Evolutionary conservation across 2,329 filamentous ascomycete genomes (phyloP), one percentile per base, ranked within the genome.

Genomic region (Erysiphe pulchra): DNA sequence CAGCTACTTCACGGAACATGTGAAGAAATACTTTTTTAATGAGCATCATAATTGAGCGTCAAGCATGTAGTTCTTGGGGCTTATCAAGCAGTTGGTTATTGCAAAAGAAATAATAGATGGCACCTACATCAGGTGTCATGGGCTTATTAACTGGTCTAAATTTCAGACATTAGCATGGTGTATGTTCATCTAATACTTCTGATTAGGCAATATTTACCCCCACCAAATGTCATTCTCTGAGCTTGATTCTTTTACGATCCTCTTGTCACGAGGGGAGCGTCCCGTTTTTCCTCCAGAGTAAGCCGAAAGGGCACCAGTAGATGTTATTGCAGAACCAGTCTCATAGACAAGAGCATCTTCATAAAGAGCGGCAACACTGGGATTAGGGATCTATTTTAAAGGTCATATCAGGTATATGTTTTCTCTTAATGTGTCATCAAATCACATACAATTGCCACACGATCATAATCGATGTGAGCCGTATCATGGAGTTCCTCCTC

Each of bases 301-400:
- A 60, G 90, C 90, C 51, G 85, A 94, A 60, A 98, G 70, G 50
- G 90, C 90, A 62, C 90, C 90, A 56, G 79, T 83, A 28, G 86
- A 92, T 55, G 90, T 93, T 68, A 98, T 94, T 63, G 90, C 90
- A 47, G 87, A 92, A 58, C 90, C 90, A 48, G 83, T 90, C 68
- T 98, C 90, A 69, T 95, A 98, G 55, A 86, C 85, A 52, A 98
- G 75, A 47, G 90, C 90, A 80, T 98, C 90, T 75, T 98, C 90
- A 70, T 98, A 98, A 52, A 98, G 77, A 48, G 86, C 80, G 52
- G 90, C 79, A 50, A 95, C 90, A 47, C 87, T 55, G 42, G 56
- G 86, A 67, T 98, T 95, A 66, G 84, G 82, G 49, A 78, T 73
- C 72, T 76, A 50, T 44, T 28, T 46, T 28, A 45, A 45, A 45